Conservation (phyloP, 164 flowering plant species). For the Macadamia tetraphylla region DNA sequence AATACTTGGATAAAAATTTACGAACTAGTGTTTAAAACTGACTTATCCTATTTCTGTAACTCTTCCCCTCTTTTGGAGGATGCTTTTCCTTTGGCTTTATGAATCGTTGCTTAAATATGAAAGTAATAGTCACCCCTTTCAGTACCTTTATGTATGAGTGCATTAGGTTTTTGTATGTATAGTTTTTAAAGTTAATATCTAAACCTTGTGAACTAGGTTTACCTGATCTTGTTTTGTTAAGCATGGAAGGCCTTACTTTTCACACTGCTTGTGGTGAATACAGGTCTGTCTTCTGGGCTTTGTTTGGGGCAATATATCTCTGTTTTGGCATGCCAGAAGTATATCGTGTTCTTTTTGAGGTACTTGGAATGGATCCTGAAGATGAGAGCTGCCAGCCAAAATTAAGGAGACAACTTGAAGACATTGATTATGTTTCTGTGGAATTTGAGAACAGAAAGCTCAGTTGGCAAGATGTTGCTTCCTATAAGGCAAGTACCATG, state of each 20-base stretch:
- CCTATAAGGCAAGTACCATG: slow-evolving; percentile 56
- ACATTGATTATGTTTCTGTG: slow-evolving; percentile 94
- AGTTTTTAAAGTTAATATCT: not conserved
- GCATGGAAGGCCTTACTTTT: not conserved
- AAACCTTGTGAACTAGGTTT: not conserved
- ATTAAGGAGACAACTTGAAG: slow-evolving; percentile 89
- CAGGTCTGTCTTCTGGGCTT: slow-evolving; percentile 97
- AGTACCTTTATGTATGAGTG: not conserved
- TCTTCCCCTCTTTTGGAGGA: no score
- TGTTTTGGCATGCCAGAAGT: slow-evolving; percentile 99
- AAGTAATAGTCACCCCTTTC: not conserved
- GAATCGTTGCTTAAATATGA: no score
- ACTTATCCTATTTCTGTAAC: no score
- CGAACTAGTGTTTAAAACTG: no score
- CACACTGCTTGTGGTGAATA: slow-evolving; percentile 10
- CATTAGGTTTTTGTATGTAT: not conserved
- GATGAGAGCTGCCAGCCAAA: slow-evolving; percentile 94
- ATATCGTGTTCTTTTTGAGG: slow-evolving; percentile 96
- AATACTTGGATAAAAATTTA: no score
- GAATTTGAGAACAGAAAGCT: slow-evolving; percentile 84
- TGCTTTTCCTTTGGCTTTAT: no score
- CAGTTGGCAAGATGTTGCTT: slow-evolving; percentile 86
- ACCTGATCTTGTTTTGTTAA: not conserved
- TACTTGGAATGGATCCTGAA: slow-evolving; percentile 96
- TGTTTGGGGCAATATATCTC: slow-evolving; percentile 94